A percentile compares a stretch with the other conserved stretches of the same genome.
Evolutionary conservation across 495 filamentous ascomycete species (phyloP).

Genomic region (Rostrohypoxylon terebratum): DNA sequence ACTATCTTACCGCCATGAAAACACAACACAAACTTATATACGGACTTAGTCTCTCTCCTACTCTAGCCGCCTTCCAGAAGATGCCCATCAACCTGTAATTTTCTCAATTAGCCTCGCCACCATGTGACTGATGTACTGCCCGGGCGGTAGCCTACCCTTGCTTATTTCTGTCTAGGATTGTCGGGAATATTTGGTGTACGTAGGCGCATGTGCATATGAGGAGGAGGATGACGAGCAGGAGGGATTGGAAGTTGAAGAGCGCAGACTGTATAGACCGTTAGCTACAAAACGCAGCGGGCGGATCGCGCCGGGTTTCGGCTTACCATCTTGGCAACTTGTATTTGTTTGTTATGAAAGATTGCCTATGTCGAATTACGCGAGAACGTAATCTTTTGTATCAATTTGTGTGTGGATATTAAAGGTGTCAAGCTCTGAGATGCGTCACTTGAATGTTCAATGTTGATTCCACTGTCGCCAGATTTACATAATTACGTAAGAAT

Average conservation of each 20-base stretch:
- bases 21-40: constrained; percentile 97
- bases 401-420: not conserved
- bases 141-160: constrained; percentile 70
- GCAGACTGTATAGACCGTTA: constrained; percentile 73
- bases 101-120: constrained; percentile 14
- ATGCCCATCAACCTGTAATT: constrained; percentile 77
- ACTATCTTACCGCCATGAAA: constrained; percentile 81
- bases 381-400: not conserved
- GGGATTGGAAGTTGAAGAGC: constrained; percentile 97
- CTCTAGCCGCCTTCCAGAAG: constrained; percentile 96
- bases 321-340: constrained; percentile 32
- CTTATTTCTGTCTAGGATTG: constrained; percentile 93
- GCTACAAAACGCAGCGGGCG: constrained; percentile 15
- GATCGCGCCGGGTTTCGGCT: not conserved
- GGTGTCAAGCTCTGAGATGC: not conserved
- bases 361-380: not conserved
- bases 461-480: constrained; percentile 36
- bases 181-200: constrained; percentile 88
- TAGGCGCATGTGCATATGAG: constrained; percentile 96
- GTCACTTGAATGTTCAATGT: not conserved
- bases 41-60: constrained; percentile 93
- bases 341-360: not conserved
- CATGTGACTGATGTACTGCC: not conserved
- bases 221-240: constrained; percentile 92
- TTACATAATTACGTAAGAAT: constrained; percentile 31